A percentile compares a stretch with the other conserved stretches of the same genome.
Evolutionary conservation across 805 yeast genomes (phyloP).

Genomic region (Pichia phayaonensis): DNA sequence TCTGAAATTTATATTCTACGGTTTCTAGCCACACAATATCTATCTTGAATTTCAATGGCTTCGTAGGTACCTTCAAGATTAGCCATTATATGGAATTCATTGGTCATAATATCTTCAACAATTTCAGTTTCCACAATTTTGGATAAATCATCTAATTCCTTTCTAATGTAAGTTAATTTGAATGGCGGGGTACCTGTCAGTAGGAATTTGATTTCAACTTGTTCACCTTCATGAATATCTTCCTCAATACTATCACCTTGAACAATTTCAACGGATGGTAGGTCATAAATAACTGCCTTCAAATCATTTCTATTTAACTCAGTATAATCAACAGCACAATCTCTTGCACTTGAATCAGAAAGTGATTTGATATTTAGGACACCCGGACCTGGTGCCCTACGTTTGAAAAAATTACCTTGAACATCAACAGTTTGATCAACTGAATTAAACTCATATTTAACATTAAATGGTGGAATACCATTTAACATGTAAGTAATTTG

Average conservation of each 20-base stretch:
- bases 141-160: slow-evolving; percentile 30
- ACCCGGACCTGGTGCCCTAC: slow-evolving; percentile 85
- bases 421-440: slow-evolving; percentile 43
- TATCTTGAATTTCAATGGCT: slow-evolving; percentile 84
- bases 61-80: slow-evolving; percentile 90
- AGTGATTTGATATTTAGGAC: slow-evolving; percentile 55
- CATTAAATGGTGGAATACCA: slow-evolving; percentile 74
- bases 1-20: slow-evolving; percentile 4
- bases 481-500: slow-evolving; percentile 65
- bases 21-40: slow-evolving; percentile 50
- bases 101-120: slow-evolving; percentile 60
- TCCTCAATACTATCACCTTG: slow-evolving; percentile 71
- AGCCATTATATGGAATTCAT: slow-evolving; percentile 65
- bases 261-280: slow-evolving; percentile 73
- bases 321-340: slow-evolving; percentile 60
- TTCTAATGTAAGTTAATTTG: slow-evolving; percentile 73
- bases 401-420: slow-evolving; percentile 34
- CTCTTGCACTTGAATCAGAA: slow-evolving; percentile 63
- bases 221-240: slow-evolving; percentile 92
- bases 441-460: slow-evolving; percentile 68
- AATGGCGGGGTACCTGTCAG: slow-evolving; percentile 91
- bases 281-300: slow-evolving; percentile 33
- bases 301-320: slow-evolving; percentile 22
- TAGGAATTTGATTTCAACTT: slow-evolving; percentile 75
- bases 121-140: slow-evolving; percentile 45